A percentile compares a stretch with the other conserved stretches of the same genome.
Conservation (phyloP, 495 filamentous ascomycete species). For the Glarea lozoyensis region DNA sequence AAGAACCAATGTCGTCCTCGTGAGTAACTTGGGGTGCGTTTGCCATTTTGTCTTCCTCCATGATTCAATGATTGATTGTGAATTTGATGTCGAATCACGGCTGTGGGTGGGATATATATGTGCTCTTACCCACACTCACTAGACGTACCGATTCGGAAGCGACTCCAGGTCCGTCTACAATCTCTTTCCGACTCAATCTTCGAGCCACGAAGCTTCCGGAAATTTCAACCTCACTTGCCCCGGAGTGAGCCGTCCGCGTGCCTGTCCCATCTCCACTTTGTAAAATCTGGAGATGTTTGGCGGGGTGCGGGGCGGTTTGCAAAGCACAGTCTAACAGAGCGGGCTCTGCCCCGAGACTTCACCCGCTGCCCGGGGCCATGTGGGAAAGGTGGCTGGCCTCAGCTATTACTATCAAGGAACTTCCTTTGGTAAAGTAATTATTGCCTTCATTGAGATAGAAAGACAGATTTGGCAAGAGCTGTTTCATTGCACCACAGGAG, state of each 20-base stretch:
- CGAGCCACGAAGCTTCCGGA: too few species aligned
- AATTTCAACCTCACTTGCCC: too few species aligned
- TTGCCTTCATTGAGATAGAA: not conserved
- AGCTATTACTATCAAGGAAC: not conserved
- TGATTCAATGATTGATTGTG: not conserved
- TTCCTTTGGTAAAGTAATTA: not conserved
- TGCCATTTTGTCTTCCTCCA: not conserved
- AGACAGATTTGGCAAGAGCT: too few species aligned
- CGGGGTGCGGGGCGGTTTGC: not conserved
- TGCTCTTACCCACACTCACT: too few species aligned
- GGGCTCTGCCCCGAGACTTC: not conserved
- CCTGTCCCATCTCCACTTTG: not conserved
- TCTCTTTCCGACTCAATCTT: too few species aligned
- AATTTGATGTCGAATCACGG: not conserved
- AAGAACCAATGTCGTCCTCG: conserved; percentile 1
- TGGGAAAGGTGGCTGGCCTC: not conserved
- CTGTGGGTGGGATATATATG: too few species aligned
- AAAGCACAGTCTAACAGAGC: too few species aligned
- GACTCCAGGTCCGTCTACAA: too few species aligned
- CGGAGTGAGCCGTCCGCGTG: too few species aligned
- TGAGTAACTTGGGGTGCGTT: not conserved
- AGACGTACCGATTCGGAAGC: too few species aligned
- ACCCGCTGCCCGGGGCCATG: not conserved
- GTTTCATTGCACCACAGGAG: too few species aligned
- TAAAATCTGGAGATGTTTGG: not conserved